Evolutionary conservation across 176 grass and related monocot genomes (phyloP).

Genomic region (Typha latifolia): DNA sequence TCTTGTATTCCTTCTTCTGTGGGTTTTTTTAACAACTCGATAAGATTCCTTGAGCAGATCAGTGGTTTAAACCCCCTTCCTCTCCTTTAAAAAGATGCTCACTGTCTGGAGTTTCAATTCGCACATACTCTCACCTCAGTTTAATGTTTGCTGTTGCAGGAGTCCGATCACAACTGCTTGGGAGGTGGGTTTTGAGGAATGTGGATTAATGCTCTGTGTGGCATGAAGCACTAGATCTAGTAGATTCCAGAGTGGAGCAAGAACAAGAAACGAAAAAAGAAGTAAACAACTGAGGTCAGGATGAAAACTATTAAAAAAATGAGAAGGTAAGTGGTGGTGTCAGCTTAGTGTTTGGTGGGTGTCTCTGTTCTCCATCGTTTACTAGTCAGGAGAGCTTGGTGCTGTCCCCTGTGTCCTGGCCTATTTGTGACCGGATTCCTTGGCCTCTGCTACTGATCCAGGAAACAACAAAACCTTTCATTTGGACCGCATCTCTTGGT

Average conservation of each 20-base stretch:
- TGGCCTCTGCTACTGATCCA: neutral
- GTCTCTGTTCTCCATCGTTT: constrained; percentile 9
- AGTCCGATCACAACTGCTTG: constrained; percentile 14
- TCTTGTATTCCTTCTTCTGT: neutral
- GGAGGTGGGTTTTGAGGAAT: constrained; percentile 43
- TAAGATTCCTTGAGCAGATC: constrained; percentile 30
- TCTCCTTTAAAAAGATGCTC: constrained; percentile 36
- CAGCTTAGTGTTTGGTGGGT: constrained; percentile 9
- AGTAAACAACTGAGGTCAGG: neutral
- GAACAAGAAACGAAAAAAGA: constrained; percentile 4
- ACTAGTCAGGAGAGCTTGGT: neutral
- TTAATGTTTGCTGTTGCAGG: constrained; percentile 47
- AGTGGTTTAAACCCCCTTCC: constrained; percentile 32
- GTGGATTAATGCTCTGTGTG: constrained; percentile 38
- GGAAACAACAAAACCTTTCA: neutral
- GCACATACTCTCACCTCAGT: constrained; percentile 8
- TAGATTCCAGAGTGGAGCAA: constrained; percentile 23
- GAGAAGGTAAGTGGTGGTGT: neutral
- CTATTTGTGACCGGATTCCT: constrained; percentile 1
- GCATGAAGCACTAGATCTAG: constrained; percentile 36
- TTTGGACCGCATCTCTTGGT: constrained; percentile 35
- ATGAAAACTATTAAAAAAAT: constrained; percentile 26
- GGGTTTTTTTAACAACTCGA: constrained; percentile 14
- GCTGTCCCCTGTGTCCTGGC: constrained; percentile 6
- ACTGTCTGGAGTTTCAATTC: constrained; percentile 32